Percentiles rank a stretch among this genome's conserved stretches.
These are phyloP conservation scores for Albizia julibrissin DNA, from an alignment of 306 rosid species.

Conservation along the genomic window DNA sequence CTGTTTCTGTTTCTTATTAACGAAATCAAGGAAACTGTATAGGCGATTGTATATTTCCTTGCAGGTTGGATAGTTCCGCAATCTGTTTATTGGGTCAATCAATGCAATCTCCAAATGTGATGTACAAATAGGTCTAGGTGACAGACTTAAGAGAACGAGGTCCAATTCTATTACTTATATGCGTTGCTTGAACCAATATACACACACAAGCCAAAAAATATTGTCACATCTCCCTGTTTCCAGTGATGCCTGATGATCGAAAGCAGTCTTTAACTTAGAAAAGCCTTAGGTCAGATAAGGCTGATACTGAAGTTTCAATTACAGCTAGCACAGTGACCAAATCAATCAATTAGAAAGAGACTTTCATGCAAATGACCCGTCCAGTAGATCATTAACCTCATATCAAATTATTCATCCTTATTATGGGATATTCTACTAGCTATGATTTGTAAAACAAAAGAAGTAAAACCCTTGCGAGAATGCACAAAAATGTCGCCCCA, in stretches of 20 bases:
- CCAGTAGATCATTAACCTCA: slow-evolving; percentile 12
- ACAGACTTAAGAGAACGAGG: not conserved
- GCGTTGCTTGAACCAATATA: not conserved
- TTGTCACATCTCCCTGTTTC: slow-evolving; percentile 13
- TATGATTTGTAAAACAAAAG: not conserved
- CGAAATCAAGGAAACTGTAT: not conserved
- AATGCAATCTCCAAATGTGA: not conserved
- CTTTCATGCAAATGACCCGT: not conserved
- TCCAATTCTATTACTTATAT: not conserved
- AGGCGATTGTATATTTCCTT: not conserved
- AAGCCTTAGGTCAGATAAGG: not conserved
- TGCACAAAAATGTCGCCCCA: not conserved
- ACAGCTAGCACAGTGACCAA: not conserved
- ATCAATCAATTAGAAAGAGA: slow-evolving; percentile 12
- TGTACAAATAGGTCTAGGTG: not conserved
- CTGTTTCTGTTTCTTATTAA: not conserved
- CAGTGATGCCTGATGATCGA: not conserved
- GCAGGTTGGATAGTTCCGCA: slow-evolving; percentile 1
- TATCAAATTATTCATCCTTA: not conserved
- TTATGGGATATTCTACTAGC: not conserved
- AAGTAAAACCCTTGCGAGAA: not conserved
- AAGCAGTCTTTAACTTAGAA: not conserved
- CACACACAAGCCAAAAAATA: not conserved
- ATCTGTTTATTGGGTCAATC: not conserved
- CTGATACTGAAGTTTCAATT: not conserved